Evolutionary conservation across 192 early-diverging fungal genomes (phyloP).

Genomic region (Umbelopsis isabellina): DNA sequence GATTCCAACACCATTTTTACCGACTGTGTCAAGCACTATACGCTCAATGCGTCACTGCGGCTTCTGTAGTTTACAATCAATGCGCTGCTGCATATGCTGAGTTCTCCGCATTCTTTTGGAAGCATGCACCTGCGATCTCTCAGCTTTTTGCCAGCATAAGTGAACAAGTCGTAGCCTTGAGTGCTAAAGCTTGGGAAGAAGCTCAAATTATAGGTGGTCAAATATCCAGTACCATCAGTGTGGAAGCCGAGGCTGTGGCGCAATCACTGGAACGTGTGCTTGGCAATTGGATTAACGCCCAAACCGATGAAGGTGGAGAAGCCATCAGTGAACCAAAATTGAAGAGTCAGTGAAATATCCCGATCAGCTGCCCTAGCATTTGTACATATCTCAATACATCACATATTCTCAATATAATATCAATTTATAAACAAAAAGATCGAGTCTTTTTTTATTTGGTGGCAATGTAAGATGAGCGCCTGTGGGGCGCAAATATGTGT

Average conservation of each 20-base stretch:
- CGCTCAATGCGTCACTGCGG: neutral
- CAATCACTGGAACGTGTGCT: constrained; percentile 7
- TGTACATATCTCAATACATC: no score
- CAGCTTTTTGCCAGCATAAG: neutral
- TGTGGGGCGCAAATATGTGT: no score
- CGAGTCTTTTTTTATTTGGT: no score
- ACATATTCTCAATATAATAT: no score
- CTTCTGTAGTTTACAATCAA: neutral
- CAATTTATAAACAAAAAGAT: no score
- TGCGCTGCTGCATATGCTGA: neutral
- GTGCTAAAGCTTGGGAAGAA: neutral
- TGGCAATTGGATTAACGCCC: neutral
- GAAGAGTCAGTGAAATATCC: neutral
- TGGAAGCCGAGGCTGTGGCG: constrained; percentile 10
- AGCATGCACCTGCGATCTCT: constrained; percentile 11
- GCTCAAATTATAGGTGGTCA: constrained; percentile 2
- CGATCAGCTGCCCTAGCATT: no score
- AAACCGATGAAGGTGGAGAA: neutral
- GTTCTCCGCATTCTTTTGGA: neutral
- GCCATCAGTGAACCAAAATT: neutral
- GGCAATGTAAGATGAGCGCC: no score
- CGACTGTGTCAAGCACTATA: neutral
- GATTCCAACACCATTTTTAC: neutral
- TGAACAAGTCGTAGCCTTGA: neutral
- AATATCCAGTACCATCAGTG: neutral